phyloP scores from a whole-genome alignment of 768 basidiomycete genomes.

The Mycena olivaceomarginata region DNA sequence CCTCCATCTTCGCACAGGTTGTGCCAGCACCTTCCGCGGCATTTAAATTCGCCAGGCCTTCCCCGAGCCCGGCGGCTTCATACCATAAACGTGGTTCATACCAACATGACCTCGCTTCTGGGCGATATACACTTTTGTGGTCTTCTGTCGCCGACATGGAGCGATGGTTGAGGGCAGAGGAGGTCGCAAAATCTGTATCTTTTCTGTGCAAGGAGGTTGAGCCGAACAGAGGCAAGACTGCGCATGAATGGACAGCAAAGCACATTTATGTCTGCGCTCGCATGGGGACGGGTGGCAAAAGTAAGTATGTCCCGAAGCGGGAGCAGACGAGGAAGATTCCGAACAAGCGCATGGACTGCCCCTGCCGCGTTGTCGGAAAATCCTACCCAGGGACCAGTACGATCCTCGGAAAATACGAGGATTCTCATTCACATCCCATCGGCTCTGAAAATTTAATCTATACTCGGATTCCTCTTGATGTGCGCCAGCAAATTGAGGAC shows the following conservation, averaged over 20 bases:
- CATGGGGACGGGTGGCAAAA: conserved; percentile 24
- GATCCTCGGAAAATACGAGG: neutral
- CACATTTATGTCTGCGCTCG: conserved; percentile 25
- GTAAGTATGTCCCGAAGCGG: conserved; percentile 15
- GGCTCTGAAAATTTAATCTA: neutral
- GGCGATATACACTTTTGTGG: no score
- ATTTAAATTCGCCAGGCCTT: no score
- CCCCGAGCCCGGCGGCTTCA: no score
- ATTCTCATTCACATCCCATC: neutral
- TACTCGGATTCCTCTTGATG: neutral
- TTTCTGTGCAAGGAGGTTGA: conserved; percentile 12
- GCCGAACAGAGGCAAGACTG: neutral
- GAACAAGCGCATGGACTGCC: neutral
- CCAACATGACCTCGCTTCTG: no score
- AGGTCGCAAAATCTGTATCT: no score
- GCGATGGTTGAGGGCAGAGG: no score
- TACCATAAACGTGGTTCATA: no score
- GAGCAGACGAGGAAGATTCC: neutral
- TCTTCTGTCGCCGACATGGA: no score
- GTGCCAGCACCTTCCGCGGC: no score
- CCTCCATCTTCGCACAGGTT: no score
- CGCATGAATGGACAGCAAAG: conserved; percentile 10
- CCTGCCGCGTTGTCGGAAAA: neutral
- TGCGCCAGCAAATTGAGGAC: neutral
- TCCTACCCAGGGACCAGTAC: neutral